These are phyloP conservation scores for Cladophialophora carrionii DNA, from an alignment of 2,329 filamentous ascomycete genomes.

Conservation along the genomic window DNA sequence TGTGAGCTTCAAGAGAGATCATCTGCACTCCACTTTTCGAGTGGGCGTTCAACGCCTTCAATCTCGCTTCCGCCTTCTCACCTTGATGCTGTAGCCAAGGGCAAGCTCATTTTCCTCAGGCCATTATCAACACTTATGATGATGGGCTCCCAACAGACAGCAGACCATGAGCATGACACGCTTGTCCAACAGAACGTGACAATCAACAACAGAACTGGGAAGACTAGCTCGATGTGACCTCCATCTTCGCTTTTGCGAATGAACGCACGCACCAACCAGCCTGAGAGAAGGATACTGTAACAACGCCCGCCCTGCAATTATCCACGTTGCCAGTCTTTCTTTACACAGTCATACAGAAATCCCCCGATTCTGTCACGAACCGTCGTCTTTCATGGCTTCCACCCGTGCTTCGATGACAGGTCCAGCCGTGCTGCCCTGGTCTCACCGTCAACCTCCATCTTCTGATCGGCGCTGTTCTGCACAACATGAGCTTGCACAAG, in stretches of 20 bases:
- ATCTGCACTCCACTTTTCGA: neutral
- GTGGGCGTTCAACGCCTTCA: neutral
- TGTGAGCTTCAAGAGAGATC: neutral
- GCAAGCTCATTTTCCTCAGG: neutral
- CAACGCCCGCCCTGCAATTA: constrained; percentile 25
- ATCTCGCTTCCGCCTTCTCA: neutral
- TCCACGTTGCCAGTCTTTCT: constrained; percentile 23
- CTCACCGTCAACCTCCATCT: constrained; percentile 21
- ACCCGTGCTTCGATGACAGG: constrained; percentile 37
- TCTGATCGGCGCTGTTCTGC: constrained; percentile 16
- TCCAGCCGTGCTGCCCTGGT: constrained; percentile 31
- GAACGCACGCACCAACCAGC: constrained; percentile 3
- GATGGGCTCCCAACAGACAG: neutral
- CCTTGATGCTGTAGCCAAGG: neutral
- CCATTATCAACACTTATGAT: neutral
- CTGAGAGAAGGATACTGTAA: constrained; percentile 1
- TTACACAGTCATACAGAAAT: constrained; percentile 37
- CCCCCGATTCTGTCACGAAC: constrained; percentile 39
- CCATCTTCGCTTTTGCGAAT: neutral
- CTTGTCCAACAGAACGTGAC: neutral
- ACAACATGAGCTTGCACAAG: constrained; percentile 13
- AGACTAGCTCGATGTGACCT: neutral
- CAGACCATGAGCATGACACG: neutral
- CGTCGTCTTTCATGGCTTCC: constrained; percentile 33
- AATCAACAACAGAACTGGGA: neutral